Evolutionary conservation across 2,329 filamentous ascomycete species (phyloP).

Genomic region (Anthostomella pinea): DNA sequence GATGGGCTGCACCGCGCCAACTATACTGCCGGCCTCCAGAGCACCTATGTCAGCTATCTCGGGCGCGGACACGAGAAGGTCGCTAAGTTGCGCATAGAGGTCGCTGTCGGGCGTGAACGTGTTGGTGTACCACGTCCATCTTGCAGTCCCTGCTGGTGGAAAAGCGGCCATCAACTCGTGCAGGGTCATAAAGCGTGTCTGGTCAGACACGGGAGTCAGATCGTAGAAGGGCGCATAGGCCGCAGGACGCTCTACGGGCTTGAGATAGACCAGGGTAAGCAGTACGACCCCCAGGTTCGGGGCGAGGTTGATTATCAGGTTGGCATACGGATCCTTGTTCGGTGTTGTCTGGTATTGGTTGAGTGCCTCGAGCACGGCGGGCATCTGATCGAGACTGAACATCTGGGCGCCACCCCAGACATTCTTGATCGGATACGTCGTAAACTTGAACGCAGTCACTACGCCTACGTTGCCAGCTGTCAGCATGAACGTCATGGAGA

Average conservation of each 20-base stretch:
- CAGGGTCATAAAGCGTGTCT: constrained; percentile 7
- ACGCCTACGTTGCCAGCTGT: constrained; percentile 1
- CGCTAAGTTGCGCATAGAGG: constrained; percentile 1
- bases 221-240: constrained; percentile 8
- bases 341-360: constrained; percentile 6
- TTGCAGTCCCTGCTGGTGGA: neutral
- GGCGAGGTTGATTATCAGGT: constrained; percentile 4
- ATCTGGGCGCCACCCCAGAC: constrained; percentile 6
- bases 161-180: constrained; percentile 6
- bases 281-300: constrained; percentile 3
- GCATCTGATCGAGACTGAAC: constrained; percentile 5
- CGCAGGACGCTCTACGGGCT: constrained; percentile 7
- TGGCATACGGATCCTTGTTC: constrained; percentile 12
- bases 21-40: constrained; percentile 2
- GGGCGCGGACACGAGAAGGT: constrained; percentile 3
- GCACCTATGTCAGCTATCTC: constrained; percentile 1
- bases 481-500: neutral
- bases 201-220: constrained; percentile 3
- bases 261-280: constrained; percentile 8
- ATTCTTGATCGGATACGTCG: constrained; percentile 2
- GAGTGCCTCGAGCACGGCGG: constrained; percentile 1
- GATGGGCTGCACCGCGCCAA: constrained; percentile 8
- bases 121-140: constrained; percentile 8
- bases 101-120: constrained; percentile 4
- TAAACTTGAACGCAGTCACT: constrained; percentile 4